These are phyloP conservation scores for Esteya vermicola DNA, from an alignment of 2,329 filamentous ascomycete genomes.

Conservation along the genomic window DNA sequence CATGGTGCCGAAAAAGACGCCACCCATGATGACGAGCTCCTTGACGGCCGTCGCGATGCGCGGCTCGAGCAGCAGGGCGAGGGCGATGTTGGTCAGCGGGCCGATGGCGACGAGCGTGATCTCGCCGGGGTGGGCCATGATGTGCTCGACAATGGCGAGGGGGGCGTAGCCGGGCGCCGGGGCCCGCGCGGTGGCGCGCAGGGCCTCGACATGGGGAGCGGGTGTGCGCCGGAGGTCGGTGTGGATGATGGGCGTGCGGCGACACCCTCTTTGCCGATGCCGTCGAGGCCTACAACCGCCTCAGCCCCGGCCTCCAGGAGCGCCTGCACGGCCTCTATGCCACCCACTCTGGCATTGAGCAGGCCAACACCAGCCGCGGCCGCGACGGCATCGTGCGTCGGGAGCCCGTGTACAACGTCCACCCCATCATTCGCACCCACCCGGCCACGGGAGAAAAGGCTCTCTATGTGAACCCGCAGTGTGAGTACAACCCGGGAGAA, in stretches of 20 bases:
- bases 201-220: neutral
- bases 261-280: conserved; percentile 76
- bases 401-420: conserved; percentile 59
- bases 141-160: neutral
- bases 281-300: conserved; percentile 64
- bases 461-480: conserved; percentile 70
- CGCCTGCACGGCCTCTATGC: conserved; percentile 69
- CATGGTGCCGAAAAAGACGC: neutral
- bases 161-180: neutral
- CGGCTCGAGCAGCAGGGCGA: neutral
- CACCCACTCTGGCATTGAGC: conserved; percentile 70
- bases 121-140: neutral
- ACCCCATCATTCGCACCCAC: conserved; percentile 70
- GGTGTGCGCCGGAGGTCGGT: neutral
- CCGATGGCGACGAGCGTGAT: neutral
- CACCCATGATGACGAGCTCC: neutral
- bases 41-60: neutral
- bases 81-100: neutral
- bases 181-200: neutral
- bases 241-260: conserved; percentile 31
- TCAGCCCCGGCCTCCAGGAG: conserved; percentile 67
- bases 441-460: conserved; percentile 75
- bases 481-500: conserved; percentile 32
- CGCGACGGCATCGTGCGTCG: conserved; percentile 58
- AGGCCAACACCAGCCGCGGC: conserved; percentile 54